Conservation (phyloP, 495 filamentous ascomycete genomes). For the Talaromyces proteolyticus region DNA sequence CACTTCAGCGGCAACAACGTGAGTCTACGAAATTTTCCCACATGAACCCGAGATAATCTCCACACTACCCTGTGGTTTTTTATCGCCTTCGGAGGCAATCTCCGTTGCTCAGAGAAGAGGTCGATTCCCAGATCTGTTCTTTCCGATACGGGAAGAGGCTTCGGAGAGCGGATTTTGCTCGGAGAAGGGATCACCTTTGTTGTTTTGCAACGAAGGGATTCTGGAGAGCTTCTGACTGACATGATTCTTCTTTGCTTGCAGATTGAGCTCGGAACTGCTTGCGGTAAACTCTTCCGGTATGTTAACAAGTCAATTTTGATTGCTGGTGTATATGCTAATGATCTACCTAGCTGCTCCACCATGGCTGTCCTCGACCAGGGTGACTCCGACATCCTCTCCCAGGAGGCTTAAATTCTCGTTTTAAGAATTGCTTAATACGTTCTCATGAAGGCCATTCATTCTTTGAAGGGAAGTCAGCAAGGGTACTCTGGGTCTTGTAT, state of each 20-base stretch:
- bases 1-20: slow-evolving; percentile 98
- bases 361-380: slow-evolving; percentile 95
- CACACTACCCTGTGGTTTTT: not conserved
- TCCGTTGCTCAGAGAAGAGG: slow-evolving; percentile 13
- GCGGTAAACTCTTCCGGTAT: slow-evolving; percentile 78
- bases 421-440: not conserved
- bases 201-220: slow-evolving; percentile 9
- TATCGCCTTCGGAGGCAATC: slow-evolving; percentile 10
- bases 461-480: not conserved
- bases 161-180: slow-evolving; percentile 71
- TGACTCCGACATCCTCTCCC: slow-evolving; percentile 91
- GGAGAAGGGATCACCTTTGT: slow-evolving; percentile 37
- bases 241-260: slow-evolving; percentile 37
- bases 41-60: slow-evolving; percentile 15
- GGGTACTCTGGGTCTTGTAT: no score
- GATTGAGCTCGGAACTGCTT: slow-evolving; percentile 95
- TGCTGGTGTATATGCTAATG: not conserved
- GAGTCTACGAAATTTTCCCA: slow-evolving; percentile 39
- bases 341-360: slow-evolving; percentile 62
- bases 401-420: slow-evolving; percentile 7
- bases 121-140: slow-evolving; percentile 15
- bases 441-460: not conserved
- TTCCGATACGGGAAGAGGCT: slow-evolving; percentile 80
- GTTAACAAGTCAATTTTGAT: not conserved
- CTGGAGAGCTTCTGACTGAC: slow-evolving; percentile 8